phyloP scores from a whole-genome alignment of 495 filamentous ascomycete genomes.

The Aspergillus baeticus region DNA sequence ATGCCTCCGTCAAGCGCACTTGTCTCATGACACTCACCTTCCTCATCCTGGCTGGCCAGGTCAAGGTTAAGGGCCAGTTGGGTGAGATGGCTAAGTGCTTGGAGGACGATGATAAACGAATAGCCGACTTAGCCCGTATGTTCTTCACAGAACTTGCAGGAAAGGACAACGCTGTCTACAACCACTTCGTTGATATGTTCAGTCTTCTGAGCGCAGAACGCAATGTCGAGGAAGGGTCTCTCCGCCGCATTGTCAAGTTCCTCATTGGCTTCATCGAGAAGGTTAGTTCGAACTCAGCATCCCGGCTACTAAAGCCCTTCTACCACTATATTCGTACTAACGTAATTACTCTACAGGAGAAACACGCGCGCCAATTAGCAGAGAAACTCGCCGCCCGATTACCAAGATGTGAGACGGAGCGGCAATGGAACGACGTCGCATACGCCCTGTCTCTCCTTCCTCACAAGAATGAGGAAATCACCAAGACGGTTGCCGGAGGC shows the following conservation, averaged over 20 bases:
- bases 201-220: constrained; percentile 81
- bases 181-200: constrained; percentile 99
- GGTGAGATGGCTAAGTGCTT: constrained; percentile 99
- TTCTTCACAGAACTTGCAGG: constrained; percentile 97
- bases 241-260: constrained; percentile 87
- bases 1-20: constrained; percentile 89
- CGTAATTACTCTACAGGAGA: constrained; percentile 61
- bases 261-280: constrained; percentile 95
- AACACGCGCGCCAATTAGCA: constrained; percentile 93
- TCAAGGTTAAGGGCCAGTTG: constrained; percentile 99
- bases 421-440: constrained; percentile 96
- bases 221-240: constrained; percentile 76
- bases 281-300: constrained; percentile 48
- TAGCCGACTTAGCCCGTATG: constrained; percentile 91
- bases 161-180: constrained; percentile 99
- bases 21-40: constrained; percentile 99
- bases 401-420: constrained; percentile 81
- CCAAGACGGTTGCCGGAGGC: constrained; percentile 75
- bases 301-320: not conserved
- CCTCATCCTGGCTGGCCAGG: constrained; percentile 93
- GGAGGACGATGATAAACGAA: constrained; percentile 90
- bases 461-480: constrained; percentile 98
- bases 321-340: not conserved
- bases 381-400: constrained; percentile 90
- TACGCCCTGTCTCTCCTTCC: constrained; percentile 85